phyloP scores from a whole-genome alignment of 2,329 filamentous ascomycete genomes.

The Epichloe scottii region DNA sequence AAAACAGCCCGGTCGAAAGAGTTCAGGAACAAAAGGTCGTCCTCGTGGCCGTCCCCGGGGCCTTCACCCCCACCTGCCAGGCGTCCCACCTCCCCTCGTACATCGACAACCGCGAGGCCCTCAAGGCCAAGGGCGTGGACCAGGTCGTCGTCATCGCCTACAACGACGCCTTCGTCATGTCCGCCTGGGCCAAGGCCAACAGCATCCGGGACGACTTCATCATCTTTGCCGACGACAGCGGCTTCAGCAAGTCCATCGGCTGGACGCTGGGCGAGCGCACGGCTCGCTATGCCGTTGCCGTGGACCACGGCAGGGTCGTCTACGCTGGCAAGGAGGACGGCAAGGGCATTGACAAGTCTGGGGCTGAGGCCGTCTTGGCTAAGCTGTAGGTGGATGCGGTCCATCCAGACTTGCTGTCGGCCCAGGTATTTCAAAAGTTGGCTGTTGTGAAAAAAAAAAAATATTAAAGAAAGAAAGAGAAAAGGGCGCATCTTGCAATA shows the following conservation, averaged over 20 bases:
- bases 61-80: conserved; percentile 81
- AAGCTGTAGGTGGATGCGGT: conserved; percentile 28
- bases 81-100: conserved; percentile 71
- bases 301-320: conserved; percentile 72
- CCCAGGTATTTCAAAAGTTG: too few relatives aligned
- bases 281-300: conserved; percentile 64
- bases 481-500: background rate
- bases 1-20: conserved; percentile 23
- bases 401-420: too few relatives aligned
- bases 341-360: conserved; percentile 33
- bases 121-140: conserved; percentile 74
- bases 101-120: conserved; percentile 55
- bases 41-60: conserved; percentile 48
- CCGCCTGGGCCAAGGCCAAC: conserved; percentile 84
- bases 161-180: conserved; percentile 84
- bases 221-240: conserved; percentile 61
- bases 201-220: conserved; percentile 55
- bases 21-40: conserved; percentile 44
- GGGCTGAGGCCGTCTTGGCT: conserved; percentile 40
- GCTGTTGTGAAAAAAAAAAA: background rate
- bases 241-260: conserved; percentile 67
- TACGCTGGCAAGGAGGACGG: conserved; percentile 65
- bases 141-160: conserved; percentile 67
- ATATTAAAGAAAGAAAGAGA: background rate
- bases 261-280: conserved; percentile 67